Base-by-base conservation (phyloP, 140 eudicot genomes). In the Oenanthe javanica region DNA sequence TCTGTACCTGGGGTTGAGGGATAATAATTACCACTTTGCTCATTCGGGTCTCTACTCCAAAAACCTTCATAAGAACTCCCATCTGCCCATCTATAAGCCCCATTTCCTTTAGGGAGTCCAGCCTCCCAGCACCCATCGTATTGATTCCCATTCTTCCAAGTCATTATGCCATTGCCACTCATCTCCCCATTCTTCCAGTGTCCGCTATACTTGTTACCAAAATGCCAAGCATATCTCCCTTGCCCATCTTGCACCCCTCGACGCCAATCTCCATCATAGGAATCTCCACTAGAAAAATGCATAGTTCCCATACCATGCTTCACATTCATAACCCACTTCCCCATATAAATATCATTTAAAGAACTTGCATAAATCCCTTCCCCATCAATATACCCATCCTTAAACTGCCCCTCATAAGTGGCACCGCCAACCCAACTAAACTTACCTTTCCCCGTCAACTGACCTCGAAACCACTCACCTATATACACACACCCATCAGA, bases 371-470 rank as follows among this genome's bases (percentile, higher is more conserved):
- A 94, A 2, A 87, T 86, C 55, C 96, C 98, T 38, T 84, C 89
- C 27, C 98, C 97, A 55, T 94, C 88, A 92, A 94, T 89, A 77
- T 70, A 85, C 0, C 91, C 94, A 19, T 78, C 81, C 79, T 86
- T 89, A 83, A 94, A 94, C 25, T 89, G 87, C 4, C 98, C 98
- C 79, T 94, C 97, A 49, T 94, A 92, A 0, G 91, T 82, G 1
- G 95, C 93, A 15, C 98, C 98, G 0, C 89, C 84, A 2, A 96
- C 90, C 98, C 98, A 94, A 23, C 87, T 86, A 80, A 94, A 92
- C 83, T 74, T 82, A 0, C 98, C 98, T 48, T 85, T 85, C 2
- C 97, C 98, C 9, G 18, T 23, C 6, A 84, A 83, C 59, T 80
- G 87, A 6, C 98, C 98, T 7, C 55, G 82, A 31, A 15, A 16